These are phyloP conservation scores for Magnusiomyces ingens DNA, from an alignment of 1,139 yeast genomes.

Conservation along the genomic window DNA sequence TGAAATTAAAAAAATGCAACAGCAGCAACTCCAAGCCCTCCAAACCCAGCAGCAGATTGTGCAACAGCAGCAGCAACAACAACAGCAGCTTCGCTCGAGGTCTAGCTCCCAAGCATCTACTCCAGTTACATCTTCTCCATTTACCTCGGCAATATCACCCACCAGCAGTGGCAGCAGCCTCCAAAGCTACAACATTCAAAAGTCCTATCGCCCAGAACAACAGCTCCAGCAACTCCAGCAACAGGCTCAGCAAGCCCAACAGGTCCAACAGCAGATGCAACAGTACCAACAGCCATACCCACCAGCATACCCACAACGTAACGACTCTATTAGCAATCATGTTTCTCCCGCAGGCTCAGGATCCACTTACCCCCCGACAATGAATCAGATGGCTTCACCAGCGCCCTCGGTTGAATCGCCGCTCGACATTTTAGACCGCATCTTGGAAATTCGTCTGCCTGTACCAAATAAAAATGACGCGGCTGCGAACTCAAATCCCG, in stretches of 20 bases:
- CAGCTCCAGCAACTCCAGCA: background rate
- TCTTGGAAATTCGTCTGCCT: conserved; percentile 35
- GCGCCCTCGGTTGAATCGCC: conserved; percentile 28
- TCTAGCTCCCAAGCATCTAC: conserved; percentile 2
- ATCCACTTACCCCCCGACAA: conserved; percentile 14
- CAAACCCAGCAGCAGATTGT: background rate
- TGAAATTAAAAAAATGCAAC: conserved; percentile 15
- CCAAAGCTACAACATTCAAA: background rate
- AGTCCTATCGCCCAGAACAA: background rate
- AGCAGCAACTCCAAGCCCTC: conserved; percentile 1
- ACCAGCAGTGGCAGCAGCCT: background rate
- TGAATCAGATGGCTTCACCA: conserved; percentile 37
- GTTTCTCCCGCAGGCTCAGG: conserved; percentile 1
- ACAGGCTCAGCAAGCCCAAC: background rate
- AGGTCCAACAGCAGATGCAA: background rate
- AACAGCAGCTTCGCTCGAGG: background rate
- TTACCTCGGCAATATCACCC: background rate
- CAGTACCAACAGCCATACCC: background rate
- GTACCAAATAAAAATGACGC: conserved; percentile 20
- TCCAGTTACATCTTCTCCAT: conserved; percentile 1
- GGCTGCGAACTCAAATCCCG: conserved; percentile 11
- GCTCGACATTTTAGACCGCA: conserved; percentile 35
- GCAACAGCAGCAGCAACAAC: conserved; percentile 4
- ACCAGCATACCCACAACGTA: conserved; percentile 6
- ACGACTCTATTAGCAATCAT: background rate